phyloP scores from a whole-genome alignment of 106 monocot species.

The Amphibolis antarctica region DNA sequence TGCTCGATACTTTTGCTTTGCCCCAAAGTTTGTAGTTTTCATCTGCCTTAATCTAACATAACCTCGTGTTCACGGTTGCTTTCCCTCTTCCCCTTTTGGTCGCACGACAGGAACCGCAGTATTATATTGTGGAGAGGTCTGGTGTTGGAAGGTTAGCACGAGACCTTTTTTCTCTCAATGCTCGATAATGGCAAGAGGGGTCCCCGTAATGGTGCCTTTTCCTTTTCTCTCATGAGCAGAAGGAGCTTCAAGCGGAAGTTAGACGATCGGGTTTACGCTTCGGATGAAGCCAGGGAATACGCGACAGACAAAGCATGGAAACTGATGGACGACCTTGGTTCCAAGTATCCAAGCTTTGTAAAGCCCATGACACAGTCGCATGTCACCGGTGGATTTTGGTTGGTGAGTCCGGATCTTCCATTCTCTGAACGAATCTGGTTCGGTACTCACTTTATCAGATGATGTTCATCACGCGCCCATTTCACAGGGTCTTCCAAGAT shows the following conservation, averaged over 20 bases:
- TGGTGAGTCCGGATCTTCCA: constrained; percentile 24
- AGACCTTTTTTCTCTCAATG: not conserved
- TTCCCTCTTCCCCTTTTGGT: not conserved
- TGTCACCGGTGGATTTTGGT: constrained; percentile 90
- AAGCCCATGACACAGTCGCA: constrained; percentile 85
- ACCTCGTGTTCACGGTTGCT: too few relatives aligned
- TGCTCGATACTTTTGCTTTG: too few relatives aligned
- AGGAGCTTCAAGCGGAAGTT: constrained; percentile 18
- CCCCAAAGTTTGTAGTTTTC: too few relatives aligned
- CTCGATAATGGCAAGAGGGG: not conserved
- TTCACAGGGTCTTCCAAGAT: constrained; percentile 49
- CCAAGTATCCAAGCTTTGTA: constrained; percentile 37
- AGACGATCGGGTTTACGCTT: constrained; percentile 48
- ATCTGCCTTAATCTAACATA: too few relatives aligned
- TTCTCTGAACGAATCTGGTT: not conserved
- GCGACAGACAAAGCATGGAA: constrained; percentile 45
- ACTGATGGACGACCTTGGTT: constrained; percentile 31
- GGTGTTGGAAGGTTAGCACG: constrained; percentile 10
- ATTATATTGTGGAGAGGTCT: constrained; percentile 14
- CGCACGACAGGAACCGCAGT: not conserved
- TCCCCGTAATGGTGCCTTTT: not conserved
- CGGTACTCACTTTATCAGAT: not conserved
- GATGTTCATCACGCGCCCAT: not conserved
- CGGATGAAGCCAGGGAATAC: constrained; percentile 51
- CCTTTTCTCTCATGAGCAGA: not conserved